Percentiles rank a stretch among this genome's conserved stretches.
phyloP scores from a whole-genome alignment of 441 rosid genomes.

The Adansonia rubrostipa region DNA sequence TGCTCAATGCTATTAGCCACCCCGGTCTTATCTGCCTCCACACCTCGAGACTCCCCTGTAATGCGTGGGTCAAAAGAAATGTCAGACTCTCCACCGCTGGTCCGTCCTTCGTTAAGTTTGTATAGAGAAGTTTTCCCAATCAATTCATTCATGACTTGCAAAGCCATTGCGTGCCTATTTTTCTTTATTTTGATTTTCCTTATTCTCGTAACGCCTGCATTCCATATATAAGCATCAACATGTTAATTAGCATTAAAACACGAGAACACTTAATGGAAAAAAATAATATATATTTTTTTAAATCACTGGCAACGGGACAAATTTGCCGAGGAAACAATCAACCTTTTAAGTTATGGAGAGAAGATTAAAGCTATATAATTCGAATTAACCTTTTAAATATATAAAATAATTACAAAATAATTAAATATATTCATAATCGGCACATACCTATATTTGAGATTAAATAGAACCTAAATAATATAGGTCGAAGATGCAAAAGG shows the following conservation, averaged over 20 bases:
- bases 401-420: no score
- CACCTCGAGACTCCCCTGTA: neutral
- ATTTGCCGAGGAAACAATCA: no score
- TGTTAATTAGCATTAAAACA: neutral
- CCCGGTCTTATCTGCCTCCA: neutral
- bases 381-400: no score
- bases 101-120: neutral
- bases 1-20: no score
- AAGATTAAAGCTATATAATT: no score
- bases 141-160: neutral
- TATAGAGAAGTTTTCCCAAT: neutral
- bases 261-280: neutral
- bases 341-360: no score
- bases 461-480: no score
- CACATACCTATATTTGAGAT: no score
- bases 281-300: no score
- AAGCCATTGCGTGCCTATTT: neutral
- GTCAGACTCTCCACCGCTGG: neutral
- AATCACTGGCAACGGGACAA: no score
- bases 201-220: neutral
- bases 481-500: neutral
- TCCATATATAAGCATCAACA: neutral
- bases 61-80: neutral
- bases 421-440: no score
- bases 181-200: neutral